Evolutionary conservation across 352 stramenopile genomes (phyloP).

Genomic region (Elongisporangium anandrum): DNA sequence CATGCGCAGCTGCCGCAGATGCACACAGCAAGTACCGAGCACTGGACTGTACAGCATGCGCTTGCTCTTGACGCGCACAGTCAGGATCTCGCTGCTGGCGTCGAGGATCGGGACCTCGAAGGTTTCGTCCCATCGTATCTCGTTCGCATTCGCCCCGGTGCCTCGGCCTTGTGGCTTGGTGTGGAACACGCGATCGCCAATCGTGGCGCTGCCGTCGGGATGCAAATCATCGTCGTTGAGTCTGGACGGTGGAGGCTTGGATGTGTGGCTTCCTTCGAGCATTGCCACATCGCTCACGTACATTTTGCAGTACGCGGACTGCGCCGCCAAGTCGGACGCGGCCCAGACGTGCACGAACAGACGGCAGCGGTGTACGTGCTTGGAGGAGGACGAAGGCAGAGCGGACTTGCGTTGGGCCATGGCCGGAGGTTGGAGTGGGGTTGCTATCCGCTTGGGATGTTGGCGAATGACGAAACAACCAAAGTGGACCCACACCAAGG

Average conservation of each 20-base stretch:
- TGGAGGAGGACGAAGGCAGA: constrained; percentile 46
- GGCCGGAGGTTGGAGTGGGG: background rate
- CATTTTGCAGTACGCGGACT: constrained; percentile 63
- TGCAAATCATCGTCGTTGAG: constrained; percentile 5
- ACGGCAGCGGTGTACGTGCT: constrained; percentile 23
- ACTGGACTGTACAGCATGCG: constrained; percentile 54
- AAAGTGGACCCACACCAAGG: no score
- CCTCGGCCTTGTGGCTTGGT: constrained; percentile 33
- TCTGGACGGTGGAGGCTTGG: constrained; percentile 19
- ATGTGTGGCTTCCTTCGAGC: constrained; percentile 39
- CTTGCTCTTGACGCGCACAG: constrained; percentile 64
- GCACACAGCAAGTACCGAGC: constrained; percentile 46
- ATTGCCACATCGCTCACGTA: constrained; percentile 47
- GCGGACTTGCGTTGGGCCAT: constrained; percentile 29
- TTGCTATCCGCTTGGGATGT: background rate
- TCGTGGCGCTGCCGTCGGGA: constrained; percentile 13
- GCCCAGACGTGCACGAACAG: no score
- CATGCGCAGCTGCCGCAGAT: constrained; percentile 32
- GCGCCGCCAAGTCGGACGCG: constrained; percentile 25
- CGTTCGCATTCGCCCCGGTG: constrained; percentile 12
- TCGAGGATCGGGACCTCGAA: constrained; percentile 45
- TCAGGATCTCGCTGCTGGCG: constrained; percentile 37
- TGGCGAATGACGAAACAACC: no score
- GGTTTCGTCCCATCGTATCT: constrained; percentile 54
- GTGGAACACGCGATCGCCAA: constrained; percentile 39